phyloP scores from a whole-genome alignment of 495 filamentous ascomycete genomes.

The Penicillium soppii region DNA sequence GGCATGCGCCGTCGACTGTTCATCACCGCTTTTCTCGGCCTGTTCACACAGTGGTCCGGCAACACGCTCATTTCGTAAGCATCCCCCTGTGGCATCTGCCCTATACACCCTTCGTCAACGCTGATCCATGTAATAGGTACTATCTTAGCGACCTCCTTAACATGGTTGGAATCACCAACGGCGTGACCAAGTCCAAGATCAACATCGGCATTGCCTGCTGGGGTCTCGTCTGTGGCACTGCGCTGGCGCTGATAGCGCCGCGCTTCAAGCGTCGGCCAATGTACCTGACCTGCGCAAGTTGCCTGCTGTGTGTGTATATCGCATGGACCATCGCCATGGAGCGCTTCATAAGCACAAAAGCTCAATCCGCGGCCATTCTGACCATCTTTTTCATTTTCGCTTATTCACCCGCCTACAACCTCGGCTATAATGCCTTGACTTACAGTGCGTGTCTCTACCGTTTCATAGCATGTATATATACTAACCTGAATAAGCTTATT shows the following conservation, averaged over 20 bases:
- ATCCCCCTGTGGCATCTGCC: slow-evolving; percentile 8
- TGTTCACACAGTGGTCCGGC: slow-evolving; percentile 66
- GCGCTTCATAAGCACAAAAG: slow-evolving; percentile 45
- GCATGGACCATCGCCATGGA: slow-evolving; percentile 60
- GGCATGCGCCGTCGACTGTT: slow-evolving; percentile 58
- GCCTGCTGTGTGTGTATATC: slow-evolving; percentile 55
- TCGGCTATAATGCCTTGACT: slow-evolving; percentile 68
- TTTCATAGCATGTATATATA: neutral
- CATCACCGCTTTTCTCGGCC: slow-evolving; percentile 55
- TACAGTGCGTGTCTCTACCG: slow-evolving; percentile 51
- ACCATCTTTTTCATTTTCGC: slow-evolving; percentile 64
- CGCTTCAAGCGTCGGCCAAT: slow-evolving; percentile 55
- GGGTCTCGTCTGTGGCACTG: slow-evolving; percentile 51
- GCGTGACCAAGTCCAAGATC: slow-evolving; percentile 50
- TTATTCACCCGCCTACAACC: slow-evolving; percentile 64
- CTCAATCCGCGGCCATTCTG: slow-evolving; percentile 42
- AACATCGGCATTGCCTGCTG: slow-evolving; percentile 61
- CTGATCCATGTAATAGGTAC: too few species aligned
- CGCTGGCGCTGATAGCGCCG: slow-evolving; percentile 52
- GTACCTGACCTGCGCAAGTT: slow-evolving; percentile 56
- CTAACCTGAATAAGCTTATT: slow-evolving; percentile 40
- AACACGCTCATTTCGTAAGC: slow-evolving; percentile 59
- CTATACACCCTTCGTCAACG: neutral
- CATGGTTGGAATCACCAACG: slow-evolving; percentile 50
- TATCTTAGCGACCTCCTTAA: slow-evolving; percentile 50